These are phyloP conservation scores for Fraxinus baroniana DNA, from an alignment of 305 asterid genomes.

Conservation along the genomic window DNA sequence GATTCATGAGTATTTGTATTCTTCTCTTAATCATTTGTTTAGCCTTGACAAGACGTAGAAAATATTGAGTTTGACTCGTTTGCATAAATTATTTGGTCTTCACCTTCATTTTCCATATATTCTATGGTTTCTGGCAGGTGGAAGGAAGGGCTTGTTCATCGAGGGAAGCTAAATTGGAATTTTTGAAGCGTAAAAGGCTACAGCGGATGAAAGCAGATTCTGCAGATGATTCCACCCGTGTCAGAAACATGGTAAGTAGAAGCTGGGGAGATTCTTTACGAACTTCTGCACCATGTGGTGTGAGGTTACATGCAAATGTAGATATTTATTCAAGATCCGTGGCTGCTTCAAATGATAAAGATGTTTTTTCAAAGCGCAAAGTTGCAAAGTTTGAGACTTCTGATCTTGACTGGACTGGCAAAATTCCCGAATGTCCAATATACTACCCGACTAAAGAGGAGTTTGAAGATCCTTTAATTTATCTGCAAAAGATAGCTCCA, in stretches of 20 bases:
- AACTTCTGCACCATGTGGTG: slow-evolving; percentile 76
- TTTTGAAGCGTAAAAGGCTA: slow-evolving; percentile 78
- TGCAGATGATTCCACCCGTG: slow-evolving; percentile 41
- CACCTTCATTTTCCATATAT: neutral
- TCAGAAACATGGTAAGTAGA: slow-evolving; percentile 53
- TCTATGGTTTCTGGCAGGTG: slow-evolving; percentile 53
- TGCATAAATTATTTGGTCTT: neutral
- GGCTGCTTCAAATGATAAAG: slow-evolving; percentile 45
- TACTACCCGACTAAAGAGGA: slow-evolving; percentile 78
- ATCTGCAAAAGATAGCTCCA: slow-evolving; percentile 88
- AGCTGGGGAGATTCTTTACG: slow-evolving; percentile 78
- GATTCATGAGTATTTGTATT: neutral
- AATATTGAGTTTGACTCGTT: neutral
- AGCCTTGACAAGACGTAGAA: neutral
- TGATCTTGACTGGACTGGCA: slow-evolving; percentile 77
- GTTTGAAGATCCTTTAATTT: slow-evolving; percentile 86
- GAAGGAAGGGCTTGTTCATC: slow-evolving; percentile 74
- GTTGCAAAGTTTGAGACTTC: slow-evolving; percentile 69
- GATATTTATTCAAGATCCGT: slow-evolving; percentile 42
- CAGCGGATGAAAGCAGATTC: slow-evolving; percentile 62
- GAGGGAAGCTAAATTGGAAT: slow-evolving; percentile 79
- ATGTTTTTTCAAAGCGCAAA: slow-evolving; percentile 56
- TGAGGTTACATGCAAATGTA: slow-evolving; percentile 49
- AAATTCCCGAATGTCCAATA: slow-evolving; percentile 83
- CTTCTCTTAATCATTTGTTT: slow-evolving; percentile 4